These are phyloP conservation scores for Ambrosia hybrid DNA, from an alignment of 140 eudicot species.

Conservation along the genomic window DNA sequence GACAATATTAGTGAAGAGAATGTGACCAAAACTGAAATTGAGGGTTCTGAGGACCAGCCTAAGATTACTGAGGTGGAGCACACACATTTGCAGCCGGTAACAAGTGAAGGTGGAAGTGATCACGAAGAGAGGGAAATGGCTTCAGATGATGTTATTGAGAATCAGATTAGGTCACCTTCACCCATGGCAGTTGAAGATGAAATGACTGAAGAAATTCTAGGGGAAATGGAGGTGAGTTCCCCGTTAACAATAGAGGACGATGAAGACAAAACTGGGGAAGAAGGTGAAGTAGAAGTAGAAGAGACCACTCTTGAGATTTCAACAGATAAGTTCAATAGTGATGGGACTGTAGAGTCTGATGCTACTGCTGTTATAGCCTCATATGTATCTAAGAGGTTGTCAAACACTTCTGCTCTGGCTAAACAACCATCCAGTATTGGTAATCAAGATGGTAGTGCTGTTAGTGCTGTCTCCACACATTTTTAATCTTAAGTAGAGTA, in stretches of 20 bases:
- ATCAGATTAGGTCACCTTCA: constrained; percentile 35
- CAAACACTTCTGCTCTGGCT: too few relatives aligned
- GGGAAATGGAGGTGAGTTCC: constrained; percentile 49
- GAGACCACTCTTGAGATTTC: constrained; percentile 40
- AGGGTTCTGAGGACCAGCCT: constrained; percentile 46
- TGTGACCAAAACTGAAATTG: constrained; percentile 36
- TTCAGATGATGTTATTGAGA: too few relatives aligned
- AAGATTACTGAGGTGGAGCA: constrained; percentile 42
- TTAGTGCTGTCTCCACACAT: constrained; percentile 20
- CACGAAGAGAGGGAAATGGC: too few relatives aligned
- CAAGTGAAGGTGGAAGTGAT: too few relatives aligned
- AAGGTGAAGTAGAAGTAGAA: constrained; percentile 45
- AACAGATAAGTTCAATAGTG: constrained; percentile 34
- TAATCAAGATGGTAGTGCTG: constrained; percentile 31
- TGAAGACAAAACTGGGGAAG: constrained; percentile 56
- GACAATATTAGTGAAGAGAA: constrained; percentile 41
- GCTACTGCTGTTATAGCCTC: too few relatives aligned
- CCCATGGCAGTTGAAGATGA: constrained; percentile 41
- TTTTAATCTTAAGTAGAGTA: too few relatives aligned
- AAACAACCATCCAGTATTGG: too few relatives aligned
- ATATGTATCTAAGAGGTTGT: too few relatives aligned
- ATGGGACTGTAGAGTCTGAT: too few relatives aligned
- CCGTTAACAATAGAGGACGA: constrained; percentile 41
- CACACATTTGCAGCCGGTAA: constrained; percentile 39
- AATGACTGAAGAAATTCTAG: constrained; percentile 15